Base-by-base conservation (phyloP, 768 basidiomycete genomes). In the Guyanaporus albipodus region DNA sequence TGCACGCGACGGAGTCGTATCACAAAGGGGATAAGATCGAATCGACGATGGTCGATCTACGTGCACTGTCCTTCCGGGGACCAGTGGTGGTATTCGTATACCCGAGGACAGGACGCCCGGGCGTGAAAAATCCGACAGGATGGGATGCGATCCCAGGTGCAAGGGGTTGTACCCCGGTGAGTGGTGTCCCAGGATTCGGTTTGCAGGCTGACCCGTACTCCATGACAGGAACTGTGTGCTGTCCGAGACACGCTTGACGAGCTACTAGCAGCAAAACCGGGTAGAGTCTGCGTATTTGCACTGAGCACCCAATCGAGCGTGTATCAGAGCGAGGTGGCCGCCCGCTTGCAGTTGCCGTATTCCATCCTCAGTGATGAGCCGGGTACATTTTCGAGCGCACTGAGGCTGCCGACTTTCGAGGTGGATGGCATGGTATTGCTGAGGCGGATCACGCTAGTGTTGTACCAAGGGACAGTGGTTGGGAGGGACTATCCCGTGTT, bases 111-210 rank as follows among this genome's bases (percentile, higher is more conserved):
- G 59, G 60, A 8, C 31, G 17, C 21, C 57, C 54, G 2, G 45
- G 57, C 2, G 34, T 54, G 3, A 28, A 46, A 2, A 60, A 48
- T 46, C 35, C 44, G 9, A 32, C 39, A 0, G 55, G 50, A 4
- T 62, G 61, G 52, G 61, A 57, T 38, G 58, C 47, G 22, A 63
- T 63, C 17, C 61, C 48, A 2, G 52, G 50, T 5, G 61, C 55
- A 42, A 54, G 61, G 38, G 54, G 54, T 10, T 62, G 53, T 36
- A 62, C 60, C 12, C 60, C 57, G 32, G 60, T 52, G 27, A 34
- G 59, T 17, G 31, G n/a, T n/a, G n/a, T n/a, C n/a, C n/a, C n/a
- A n/a, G n/a, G n/a, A n/a, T n/a, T n/a, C n/a, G n/a, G n/a, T n/a
- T n/a, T n/a, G n/a, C n/a, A n/a, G n/a, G n/a, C n/a, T n/a, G n/a